phyloP scores from a whole-genome alignment of 176 grass and related monocot genomes.

The Triticum urartu region DNA sequence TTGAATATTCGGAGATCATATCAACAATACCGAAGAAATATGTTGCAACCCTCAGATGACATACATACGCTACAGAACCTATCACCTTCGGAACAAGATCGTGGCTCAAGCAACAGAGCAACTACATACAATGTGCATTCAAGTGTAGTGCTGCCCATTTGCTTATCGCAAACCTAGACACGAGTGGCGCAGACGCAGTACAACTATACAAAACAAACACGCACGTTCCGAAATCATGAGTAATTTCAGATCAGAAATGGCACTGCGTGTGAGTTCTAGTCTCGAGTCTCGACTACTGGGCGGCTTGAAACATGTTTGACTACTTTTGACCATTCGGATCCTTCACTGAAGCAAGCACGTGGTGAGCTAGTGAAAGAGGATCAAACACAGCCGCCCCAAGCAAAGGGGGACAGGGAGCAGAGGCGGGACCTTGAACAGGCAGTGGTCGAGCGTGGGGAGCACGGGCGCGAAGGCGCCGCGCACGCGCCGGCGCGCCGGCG shows the following conservation, averaged over 20 bases:
- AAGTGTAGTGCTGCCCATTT: background rate
- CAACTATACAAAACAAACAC: background rate
- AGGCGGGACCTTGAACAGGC: conserved; percentile 77
- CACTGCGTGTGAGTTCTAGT: background rate
- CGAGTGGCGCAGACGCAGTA: background rate
- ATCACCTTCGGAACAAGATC: background rate
- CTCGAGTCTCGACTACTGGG: background rate
- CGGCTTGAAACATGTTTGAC: background rate
- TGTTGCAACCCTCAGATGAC: background rate
- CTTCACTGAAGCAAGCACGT: background rate
- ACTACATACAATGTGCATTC: background rate
- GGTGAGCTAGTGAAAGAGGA: background rate
- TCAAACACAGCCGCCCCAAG: conserved; percentile 2
- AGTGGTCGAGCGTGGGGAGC: conserved; percentile 75
- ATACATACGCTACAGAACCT: background rate
- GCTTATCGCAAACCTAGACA: background rate
- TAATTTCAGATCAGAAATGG: background rate
- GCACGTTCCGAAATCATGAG: background rate
- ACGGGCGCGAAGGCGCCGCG: conserved; percentile 62
- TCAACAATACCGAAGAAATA: background rate
- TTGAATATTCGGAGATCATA: background rate
- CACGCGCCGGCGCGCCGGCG: conserved; percentile 70
- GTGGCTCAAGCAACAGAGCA: background rate
- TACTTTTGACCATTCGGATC: background rate
- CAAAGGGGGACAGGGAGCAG: background rate